These are phyloP conservation scores for Nakazawaea wickerhamii DNA, from an alignment of 805 yeast genomes.

Conservation along the genomic window DNA sequence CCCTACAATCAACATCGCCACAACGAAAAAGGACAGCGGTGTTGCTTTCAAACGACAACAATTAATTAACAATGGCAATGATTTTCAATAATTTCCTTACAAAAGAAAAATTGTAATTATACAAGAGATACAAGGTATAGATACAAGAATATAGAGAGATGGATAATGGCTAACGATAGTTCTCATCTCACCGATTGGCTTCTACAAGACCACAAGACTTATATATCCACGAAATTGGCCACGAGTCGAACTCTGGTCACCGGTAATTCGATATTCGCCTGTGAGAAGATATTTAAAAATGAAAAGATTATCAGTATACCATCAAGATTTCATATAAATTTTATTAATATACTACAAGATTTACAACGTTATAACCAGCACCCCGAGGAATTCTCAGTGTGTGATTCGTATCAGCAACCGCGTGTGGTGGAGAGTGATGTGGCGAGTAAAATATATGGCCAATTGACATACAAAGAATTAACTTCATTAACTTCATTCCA, in stretches of 20 bases:
- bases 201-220: conserved; percentile 17
- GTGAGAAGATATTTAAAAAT: conserved; percentile 28
- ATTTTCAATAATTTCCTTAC: too few species aligned
- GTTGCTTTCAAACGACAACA: too few species aligned
- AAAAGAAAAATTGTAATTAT: not conserved
- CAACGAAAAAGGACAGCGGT: not conserved
- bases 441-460: not conserved
- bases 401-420: not conserved
- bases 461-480: conserved; percentile 29
- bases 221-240: conserved; percentile 34
- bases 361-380: conserved; percentile 29
- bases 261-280: conserved; percentile 63
- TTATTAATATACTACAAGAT: conserved; percentile 43
- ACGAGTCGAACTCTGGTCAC: conserved; percentile 37
- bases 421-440: not conserved
- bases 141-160: conserved; percentile 14
- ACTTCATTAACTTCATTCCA: conserved; percentile 52
- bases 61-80: too few species aligned
- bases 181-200: conserved; percentile 29
- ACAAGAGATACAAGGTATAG: not conserved
- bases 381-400: conserved; percentile 15
- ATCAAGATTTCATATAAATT: conserved; percentile 52
- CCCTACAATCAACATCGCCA: conserved; percentile 77
- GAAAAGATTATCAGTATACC: conserved; percentile 53
- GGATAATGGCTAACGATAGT: not conserved